Evolutionary conservation across 148 eudicot species (phyloP).

Genomic region (Rheum nobile): DNA sequence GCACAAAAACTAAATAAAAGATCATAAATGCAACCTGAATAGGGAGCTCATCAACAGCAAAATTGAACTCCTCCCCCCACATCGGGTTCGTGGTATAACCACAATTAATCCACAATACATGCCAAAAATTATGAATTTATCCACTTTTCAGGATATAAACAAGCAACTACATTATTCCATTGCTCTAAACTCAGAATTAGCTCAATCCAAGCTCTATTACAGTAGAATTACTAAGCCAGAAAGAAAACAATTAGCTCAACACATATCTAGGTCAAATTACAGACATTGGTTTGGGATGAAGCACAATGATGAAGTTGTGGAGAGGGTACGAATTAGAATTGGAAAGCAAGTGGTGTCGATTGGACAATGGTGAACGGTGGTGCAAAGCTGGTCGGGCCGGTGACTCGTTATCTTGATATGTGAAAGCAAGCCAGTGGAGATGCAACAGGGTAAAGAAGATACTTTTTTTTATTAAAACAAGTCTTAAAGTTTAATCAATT

Average conservation of each 20-base stretch:
- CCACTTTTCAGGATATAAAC: not conserved
- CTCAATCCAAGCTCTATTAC: conserved; percentile 72
- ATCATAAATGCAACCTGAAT: conserved; percentile 39
- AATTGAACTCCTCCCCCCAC: conserved; percentile 98
- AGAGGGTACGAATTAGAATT: too few relatives aligned
- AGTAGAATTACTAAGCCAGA: not conserved
- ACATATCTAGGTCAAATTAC: not conserved
- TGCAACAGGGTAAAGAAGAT: too few relatives aligned
- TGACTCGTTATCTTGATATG: too few relatives aligned
- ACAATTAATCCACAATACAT: not conserved
- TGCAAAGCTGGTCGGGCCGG: too few relatives aligned
- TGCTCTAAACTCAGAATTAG: conserved; percentile 31
- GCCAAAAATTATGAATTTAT: too few relatives aligned
- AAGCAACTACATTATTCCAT: conserved; percentile 28
- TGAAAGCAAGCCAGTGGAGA: too few relatives aligned
- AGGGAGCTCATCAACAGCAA: conserved; percentile 76
- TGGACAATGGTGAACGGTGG: too few relatives aligned
- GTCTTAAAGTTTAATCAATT: too few relatives aligned
- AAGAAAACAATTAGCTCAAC: not conserved
- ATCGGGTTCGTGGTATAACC: conserved; percentile 61
- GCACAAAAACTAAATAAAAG: not conserved
- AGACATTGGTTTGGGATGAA: not conserved
- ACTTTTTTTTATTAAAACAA: too few relatives aligned
- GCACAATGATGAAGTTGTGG: too few relatives aligned
- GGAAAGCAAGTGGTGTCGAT: too few relatives aligned